phyloP scores from a whole-genome alignment of 768 basidiomycete species.

The Pilatotrama ljubarskyi region DNA sequence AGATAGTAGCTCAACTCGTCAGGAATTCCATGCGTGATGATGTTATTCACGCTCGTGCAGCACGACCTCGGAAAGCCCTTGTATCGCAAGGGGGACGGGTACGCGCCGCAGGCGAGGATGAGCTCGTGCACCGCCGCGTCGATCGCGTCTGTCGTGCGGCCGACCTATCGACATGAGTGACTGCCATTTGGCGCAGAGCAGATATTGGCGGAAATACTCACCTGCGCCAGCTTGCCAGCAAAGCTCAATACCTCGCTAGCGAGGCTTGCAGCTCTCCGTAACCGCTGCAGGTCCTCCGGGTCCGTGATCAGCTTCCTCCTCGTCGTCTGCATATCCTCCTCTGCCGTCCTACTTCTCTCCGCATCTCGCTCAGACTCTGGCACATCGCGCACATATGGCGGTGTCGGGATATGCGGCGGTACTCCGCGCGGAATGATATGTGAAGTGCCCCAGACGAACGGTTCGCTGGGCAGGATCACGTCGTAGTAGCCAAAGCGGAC shows the following conservation, averaged over 20 bases:
- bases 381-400: slow-evolving; percentile 38
- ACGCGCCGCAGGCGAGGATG: slow-evolving; percentile 68
- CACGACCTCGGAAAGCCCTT: slow-evolving; percentile 74
- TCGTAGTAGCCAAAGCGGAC: slow-evolving; percentile 51
- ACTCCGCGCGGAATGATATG: slow-evolving; percentile 60
- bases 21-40: slow-evolving; percentile 87
- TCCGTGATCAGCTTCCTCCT: slow-evolving; percentile 11
- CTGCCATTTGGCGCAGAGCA: background rate
- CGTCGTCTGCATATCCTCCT: background rate
- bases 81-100: slow-evolving; percentile 85
- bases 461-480: slow-evolving; percentile 66
- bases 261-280: slow-evolving; percentile 25
- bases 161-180: slow-evolving; percentile 43
- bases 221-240: slow-evolving; percentile 26
- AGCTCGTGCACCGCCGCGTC: slow-evolving; percentile 73
- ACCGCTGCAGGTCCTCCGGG: slow-evolving; percentile 12
- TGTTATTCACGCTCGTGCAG: slow-evolving; percentile 88
- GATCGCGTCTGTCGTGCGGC: slow-evolving; percentile 72
- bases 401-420: slow-evolving; percentile 54
- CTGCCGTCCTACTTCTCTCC: background rate
- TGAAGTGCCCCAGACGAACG: slow-evolving; percentile 60
- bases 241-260: slow-evolving; percentile 23
- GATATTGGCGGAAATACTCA: slow-evolving; percentile 8
- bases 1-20: slow-evolving; percentile 85
- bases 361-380: background rate